Base-by-base conservation (phyloP, 1,139 yeast species). In the Geotrichum candidum region DNA sequence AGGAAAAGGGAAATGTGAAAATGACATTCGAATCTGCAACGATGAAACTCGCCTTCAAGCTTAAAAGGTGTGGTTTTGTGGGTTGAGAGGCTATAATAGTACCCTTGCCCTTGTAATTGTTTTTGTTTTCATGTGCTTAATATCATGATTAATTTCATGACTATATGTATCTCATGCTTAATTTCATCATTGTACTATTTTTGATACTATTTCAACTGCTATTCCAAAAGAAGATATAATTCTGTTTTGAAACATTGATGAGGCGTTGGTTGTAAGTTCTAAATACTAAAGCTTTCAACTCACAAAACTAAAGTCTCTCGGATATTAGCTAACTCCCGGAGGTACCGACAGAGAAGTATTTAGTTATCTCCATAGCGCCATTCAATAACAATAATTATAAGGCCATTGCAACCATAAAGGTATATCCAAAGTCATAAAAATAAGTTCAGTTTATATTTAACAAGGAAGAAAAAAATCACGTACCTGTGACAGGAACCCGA, bases 31-130 rank as follows among this genome's bases (percentile, higher is more conserved):
- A 10, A 35, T n/a, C 45, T 11, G 45, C 45, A n/a, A 35, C 45
- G 45, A 35, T 35, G 45, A 35, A 35, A 35, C 15, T 35, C 45
- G 18, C 15, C 45, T 11, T 35, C 11, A 35, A 7, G 45, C 15
- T 35, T 10, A 35, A 35, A 35, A 11, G 45, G 45, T 35, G 45
- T 18, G 45, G 10, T 35, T 45, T 18, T 11, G 56, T 25, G 25
- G 52, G 51, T n/a, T 45, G 52, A 13, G 18, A 38, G 18, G 50
- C 5, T 18, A 18, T 18, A 18, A 18, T 18, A 18, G 18, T 18
- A 45, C 58, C 58, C 58, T 55, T 29, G 53, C 58, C 58, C 58
- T 3, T 15, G 25, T 35, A 11, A 6, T 35, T 5, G 22, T 23
- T 38, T 54, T 22, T 45, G 33, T 29, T 51, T 41, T 29, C 45